Percentiles rank a stretch among this genome's conserved stretches.
Evolutionary conservation across 2,329 filamentous ascomycete species (phyloP).

Genomic region (Ophioceras dolichostomum): DNA sequence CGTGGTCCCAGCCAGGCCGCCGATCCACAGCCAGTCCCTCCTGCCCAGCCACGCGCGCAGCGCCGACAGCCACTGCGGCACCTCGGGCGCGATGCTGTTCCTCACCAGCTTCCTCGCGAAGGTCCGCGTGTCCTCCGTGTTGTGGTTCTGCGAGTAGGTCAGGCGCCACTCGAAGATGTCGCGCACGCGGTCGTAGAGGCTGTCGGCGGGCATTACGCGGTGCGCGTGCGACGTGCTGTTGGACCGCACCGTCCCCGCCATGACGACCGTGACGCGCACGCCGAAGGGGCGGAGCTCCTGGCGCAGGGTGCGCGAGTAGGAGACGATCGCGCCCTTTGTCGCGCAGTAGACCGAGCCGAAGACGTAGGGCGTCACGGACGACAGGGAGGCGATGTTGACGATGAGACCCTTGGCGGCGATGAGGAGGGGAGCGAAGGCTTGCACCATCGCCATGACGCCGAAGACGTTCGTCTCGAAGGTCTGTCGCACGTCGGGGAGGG

Average conservation of each 20-base stretch:
- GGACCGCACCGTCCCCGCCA: conserved; percentile 40
- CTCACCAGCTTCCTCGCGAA: conserved; percentile 31
- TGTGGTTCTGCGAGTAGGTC: conserved; percentile 33
- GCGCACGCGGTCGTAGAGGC: conserved; percentile 32
- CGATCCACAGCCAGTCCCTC: conserved; percentile 29
- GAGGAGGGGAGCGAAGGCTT: conserved; percentile 35
- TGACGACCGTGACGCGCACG: conserved; percentile 44
- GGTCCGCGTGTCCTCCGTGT: conserved; percentile 28
- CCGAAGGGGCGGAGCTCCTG: conserved; percentile 39
- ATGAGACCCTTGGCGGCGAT: conserved; percentile 37
- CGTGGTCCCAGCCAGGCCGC: conserved; percentile 16
- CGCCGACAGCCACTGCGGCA: conserved; percentile 11
- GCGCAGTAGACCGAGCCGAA: conserved; percentile 42
- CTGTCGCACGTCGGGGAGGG: conserved; percentile 36
- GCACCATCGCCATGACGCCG: conserved; percentile 41
- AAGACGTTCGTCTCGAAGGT: conserved; percentile 48
- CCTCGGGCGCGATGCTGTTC: conserved; percentile 24
- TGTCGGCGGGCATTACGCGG: conserved; percentile 28
- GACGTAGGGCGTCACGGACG: conserved; percentile 36
- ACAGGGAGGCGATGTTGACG: conserved; percentile 41
- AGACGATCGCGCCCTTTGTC: conserved; percentile 40
- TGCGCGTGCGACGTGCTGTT: conserved; percentile 31
- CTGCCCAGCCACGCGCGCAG: conserved; percentile 23
- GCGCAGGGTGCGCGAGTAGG: conserved; percentile 40
- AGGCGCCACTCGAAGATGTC: conserved; percentile 33